These are phyloP conservation scores for Diplosphaera chodatii DNA, from an alignment of 139 green algal genomes.

Conservation along the genomic window DNA sequence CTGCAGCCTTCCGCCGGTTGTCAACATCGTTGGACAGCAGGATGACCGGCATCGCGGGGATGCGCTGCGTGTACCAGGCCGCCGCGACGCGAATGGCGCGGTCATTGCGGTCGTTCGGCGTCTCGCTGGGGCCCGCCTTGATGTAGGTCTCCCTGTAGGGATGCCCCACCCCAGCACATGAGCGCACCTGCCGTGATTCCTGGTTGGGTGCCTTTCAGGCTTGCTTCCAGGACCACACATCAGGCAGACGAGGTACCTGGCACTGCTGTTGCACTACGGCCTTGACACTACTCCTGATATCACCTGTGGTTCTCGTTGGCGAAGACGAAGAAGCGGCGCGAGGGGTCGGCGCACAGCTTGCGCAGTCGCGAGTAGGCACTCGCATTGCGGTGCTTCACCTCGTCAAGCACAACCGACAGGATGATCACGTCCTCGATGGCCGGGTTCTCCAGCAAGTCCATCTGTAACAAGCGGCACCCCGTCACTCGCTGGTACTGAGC, in stretches of 20 bases:
- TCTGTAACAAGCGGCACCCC: too few relatives aligned
- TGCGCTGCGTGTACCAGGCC: conserved; percentile 59
- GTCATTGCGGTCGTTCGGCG: conserved; percentile 97
- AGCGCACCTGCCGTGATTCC: neutral
- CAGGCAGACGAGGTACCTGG: too few relatives aligned
- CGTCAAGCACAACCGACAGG: conserved; percentile 65
- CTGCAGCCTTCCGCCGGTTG: conserved; percentile 60
- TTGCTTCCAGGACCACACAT: too few relatives aligned
- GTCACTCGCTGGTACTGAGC: too few relatives aligned
- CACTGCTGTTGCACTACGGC: too few relatives aligned
- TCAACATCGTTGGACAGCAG: conserved; percentile 86
- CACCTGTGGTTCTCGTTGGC: conserved; percentile 89
- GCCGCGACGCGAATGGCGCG: conserved; percentile 85
- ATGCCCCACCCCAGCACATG: neutral
- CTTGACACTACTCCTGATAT: too few relatives aligned
- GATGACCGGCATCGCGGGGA: conserved; percentile 52
- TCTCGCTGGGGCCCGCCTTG: conserved; percentile 60
- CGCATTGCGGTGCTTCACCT: conserved; percentile 71
- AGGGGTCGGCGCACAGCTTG: conserved; percentile 34
- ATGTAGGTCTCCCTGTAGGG: conserved; percentile 66
- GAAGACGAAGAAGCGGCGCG: conserved; percentile 92
- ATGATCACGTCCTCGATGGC: conserved; percentile 81
- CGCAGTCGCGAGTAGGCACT: conserved; percentile 72
- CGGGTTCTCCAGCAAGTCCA: conserved; percentile 91
- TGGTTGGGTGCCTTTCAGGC: neutral